Base-by-base conservation (phyloP, 768 basidiomycete species). In the Phlegmacium glaucopus region DNA sequence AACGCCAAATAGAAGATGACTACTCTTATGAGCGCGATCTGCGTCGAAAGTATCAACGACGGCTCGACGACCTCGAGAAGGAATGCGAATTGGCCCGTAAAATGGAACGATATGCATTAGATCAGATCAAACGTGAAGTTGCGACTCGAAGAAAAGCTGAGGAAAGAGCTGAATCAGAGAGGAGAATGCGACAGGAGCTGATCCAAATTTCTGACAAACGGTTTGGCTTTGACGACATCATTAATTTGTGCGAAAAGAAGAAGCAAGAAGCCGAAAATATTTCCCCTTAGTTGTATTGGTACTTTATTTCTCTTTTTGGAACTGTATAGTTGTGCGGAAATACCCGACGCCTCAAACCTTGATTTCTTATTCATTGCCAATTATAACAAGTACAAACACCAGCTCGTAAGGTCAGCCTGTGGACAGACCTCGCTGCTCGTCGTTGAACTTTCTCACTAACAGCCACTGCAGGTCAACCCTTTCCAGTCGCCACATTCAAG, bases 81-180 rank as follows among this genome's bases (percentile, higher is more conserved):
- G 62, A 71, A 55, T 59, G 66, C 43, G 58, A 64, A 32, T 44
- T 44, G 2, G 63, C 67, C 11, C 60, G 59, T 13, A 60, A 64
- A 39, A 61, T 59, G 58, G 67, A 69, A 48, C 42, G 25, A 29
- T 52, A 53, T 37, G 65, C 66, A 36, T 46, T 63, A 51, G 51
- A 50, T 44, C 56, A 55, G 49, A 56, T 57, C 35, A 63, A 52
- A 46, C 61, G 49, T 51, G 78, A 62, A 75, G 78, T 57, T 76
- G 82, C 64, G 80, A 76, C 42, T 77, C 86, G 60, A 82, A 83
- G 65, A 82, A 80, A 61, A 72, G 77, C 67, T 80, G 90, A 53
- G 83, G 78, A 55, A 71, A 27, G 22, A 22, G 22, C 22, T 22
- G 22, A 22, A 3, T 22, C 18, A 10, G 16, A 18, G 9, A 26